Percentiles rank a stretch among this genome's conserved stretches.
Conservation (phyloP, 2,329 filamentous ascomycete genomes). For the Penicillium corylophilum region DNA sequence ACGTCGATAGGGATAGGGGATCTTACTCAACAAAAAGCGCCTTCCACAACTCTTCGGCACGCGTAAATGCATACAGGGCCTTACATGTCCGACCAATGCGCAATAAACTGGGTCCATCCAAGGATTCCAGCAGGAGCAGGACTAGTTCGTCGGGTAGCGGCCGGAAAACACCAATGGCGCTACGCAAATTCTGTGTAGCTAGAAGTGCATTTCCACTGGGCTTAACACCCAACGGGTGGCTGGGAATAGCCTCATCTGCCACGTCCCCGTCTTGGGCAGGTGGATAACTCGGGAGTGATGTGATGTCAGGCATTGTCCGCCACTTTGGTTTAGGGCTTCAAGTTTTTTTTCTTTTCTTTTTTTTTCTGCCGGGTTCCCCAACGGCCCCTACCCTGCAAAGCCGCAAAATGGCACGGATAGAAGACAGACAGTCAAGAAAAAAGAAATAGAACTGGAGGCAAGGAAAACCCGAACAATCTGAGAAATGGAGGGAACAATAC, state of each 20-base stretch:
- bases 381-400: constrained; percentile 2
- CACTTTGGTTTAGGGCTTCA: constrained; percentile 22
- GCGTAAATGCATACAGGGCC: constrained; percentile 80
- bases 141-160: constrained; percentile 78
- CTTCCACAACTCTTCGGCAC: constrained; percentile 87
- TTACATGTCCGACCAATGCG: constrained; percentile 75
- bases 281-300: constrained; percentile 26
- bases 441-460: constrained; percentile 11
- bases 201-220: constrained; percentile 82
- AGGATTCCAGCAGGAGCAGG: constrained; percentile 69
- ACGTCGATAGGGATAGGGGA: neutral
- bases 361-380: constrained; percentile 17
- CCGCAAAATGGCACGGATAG: constrained; percentile 19
- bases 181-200: constrained; percentile 64
- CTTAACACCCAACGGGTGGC: constrained; percentile 80
- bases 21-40: constrained; percentile 78
- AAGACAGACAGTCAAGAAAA: constrained; percentile 10
- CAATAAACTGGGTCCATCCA: constrained; percentile 64
- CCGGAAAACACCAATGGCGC: constrained; percentile 64
- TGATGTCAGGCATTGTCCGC: constrained; percentile 35
- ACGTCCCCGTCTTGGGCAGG: constrained; percentile 15
- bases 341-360: constrained; percentile 18
- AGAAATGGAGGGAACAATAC: neutral
- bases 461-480: neutral
- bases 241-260: constrained; percentile 59